Evolutionary conservation across 2,329 filamentous ascomycete species (phyloP).

Genomic region (Cadophora gregata): DNA sequence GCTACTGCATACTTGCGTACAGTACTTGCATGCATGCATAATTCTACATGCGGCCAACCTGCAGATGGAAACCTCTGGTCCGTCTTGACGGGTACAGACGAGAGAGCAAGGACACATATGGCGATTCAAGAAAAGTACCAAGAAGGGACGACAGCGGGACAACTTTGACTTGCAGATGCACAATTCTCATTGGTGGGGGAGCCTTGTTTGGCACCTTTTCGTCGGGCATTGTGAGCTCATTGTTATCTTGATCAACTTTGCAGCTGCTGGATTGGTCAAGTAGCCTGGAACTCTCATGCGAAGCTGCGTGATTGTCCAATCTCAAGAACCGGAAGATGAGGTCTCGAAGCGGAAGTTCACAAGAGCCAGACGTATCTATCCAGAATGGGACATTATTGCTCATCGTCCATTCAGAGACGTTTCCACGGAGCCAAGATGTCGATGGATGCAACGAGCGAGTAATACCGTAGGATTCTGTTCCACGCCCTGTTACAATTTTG

Average conservation of each 20-base stretch:
- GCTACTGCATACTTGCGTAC: constrained; percentile 15
- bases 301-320: background rate
- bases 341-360: constrained; percentile 10
- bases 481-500: constrained; percentile 3
- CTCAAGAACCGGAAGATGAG: background rate
- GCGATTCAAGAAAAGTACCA: background rate
- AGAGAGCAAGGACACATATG: constrained; percentile 8
- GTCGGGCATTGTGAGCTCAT: background rate
- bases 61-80: constrained; percentile 10
- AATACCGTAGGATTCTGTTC: constrained; percentile 3
- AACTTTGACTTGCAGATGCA: constrained; percentile 13
- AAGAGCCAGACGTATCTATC: background rate
- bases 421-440: background rate
- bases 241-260: background rate
- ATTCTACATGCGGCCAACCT: background rate
- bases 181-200: constrained; percentile 2
- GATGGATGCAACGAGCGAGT: constrained; percentile 2
- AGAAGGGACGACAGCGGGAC: constrained; percentile 1
- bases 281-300: background rate
- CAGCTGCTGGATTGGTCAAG: constrained; percentile 9
- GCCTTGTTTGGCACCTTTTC: background rate
- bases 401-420: constrained; percentile 1
- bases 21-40: no score
- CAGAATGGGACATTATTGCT: background rate
- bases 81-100: constrained; percentile 11